Evolutionary conservation across 805 yeast genomes (phyloP).

Genomic region (Starmerella khaoyaiensis): DNA sequence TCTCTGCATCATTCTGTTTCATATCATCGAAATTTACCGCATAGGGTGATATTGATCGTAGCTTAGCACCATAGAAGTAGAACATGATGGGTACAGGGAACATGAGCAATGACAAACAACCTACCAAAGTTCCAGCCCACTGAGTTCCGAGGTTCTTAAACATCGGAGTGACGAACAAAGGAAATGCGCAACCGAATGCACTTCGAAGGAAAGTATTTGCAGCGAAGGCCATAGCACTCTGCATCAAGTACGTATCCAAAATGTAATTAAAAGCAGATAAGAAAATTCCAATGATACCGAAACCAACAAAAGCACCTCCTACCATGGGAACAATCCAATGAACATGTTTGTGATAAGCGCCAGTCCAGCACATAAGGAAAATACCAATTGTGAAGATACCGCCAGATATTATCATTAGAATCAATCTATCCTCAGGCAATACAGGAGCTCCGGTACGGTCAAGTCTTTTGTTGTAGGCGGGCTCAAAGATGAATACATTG

Average conservation of each 20-base stretch:
- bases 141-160: slow-evolving; percentile 53
- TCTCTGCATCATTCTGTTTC: neutral
- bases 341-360: slow-evolving; percentile 52
- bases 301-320: slow-evolving; percentile 52
- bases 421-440: slow-evolving; percentile 69
- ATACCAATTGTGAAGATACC: slow-evolving; percentile 62
- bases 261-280: slow-evolving; percentile 58
- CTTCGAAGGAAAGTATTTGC: slow-evolving; percentile 62
- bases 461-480: slow-evolving; percentile 37
- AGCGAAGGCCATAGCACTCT: slow-evolving; percentile 71
- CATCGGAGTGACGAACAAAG: slow-evolving; percentile 61
- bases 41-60: slow-evolving; percentile 47
- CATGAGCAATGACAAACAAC: slow-evolving; percentile 44
- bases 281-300: slow-evolving; percentile 56
- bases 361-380: slow-evolving; percentile 83
- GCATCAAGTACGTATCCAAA: slow-evolving; percentile 53
- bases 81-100: slow-evolving; percentile 60
- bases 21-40: slow-evolving; percentile 28
- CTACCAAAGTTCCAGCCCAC: slow-evolving; percentile 69
- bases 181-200: slow-evolving; percentile 55
- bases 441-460: slow-evolving; percentile 39
- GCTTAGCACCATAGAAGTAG: slow-evolving; percentile 41
- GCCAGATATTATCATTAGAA: slow-evolving; percentile 62
- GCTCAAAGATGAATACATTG: slow-evolving; percentile 43
- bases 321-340: slow-evolving; percentile 76